These are phyloP conservation scores for Cladosporium sp. DNA, from an alignment of 2,329 filamentous ascomycete genomes.

Conservation along the genomic window DNA sequence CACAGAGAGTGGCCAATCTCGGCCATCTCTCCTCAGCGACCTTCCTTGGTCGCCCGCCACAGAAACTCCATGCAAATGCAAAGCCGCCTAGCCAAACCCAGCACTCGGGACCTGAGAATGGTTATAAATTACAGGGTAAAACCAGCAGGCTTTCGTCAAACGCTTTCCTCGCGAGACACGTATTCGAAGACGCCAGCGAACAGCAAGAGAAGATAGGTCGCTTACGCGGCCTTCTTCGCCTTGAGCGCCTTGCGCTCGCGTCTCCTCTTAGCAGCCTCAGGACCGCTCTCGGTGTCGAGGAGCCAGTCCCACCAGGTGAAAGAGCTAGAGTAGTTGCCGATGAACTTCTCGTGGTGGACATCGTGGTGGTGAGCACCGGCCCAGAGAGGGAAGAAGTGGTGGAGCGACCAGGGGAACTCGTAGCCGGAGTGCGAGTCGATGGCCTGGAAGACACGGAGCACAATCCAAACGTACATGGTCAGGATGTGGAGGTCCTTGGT, in stretches of 20 bases:
- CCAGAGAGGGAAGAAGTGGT: constrained; percentile 97
- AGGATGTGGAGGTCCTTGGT: constrained; percentile 89
- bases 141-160: not conserved
- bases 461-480: constrained; percentile 98
- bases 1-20: not conserved
- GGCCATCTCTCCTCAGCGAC: not conserved
- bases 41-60: not conserved
- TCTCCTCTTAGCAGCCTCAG: constrained; percentile 80
- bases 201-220: not conserved
- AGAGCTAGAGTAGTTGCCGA: constrained; percentile 96
- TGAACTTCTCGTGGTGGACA: constrained; percentile 95
- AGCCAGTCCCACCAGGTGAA: constrained; percentile 99
- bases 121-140: not conserved
- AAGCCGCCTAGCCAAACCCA: not conserved
- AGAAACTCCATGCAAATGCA: constrained; percentile 13
- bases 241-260: constrained; percentile 74
- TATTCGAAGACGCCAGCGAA: not conserved
- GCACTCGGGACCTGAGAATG: not conserved
- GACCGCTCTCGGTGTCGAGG: constrained; percentile 89
- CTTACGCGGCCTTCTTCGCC: constrained; percentile 60
- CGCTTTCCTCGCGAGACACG: not conserved
- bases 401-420: constrained; percentile 96
- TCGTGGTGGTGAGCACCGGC: constrained; percentile 96
- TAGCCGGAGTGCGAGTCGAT: constrained; percentile 98
- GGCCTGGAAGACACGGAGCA: constrained; percentile 89